Evolutionary conservation across 78 protist genomes (phyloP), one percentile per base, ranked within the genome.

Genomic region (Dictyostelium firmibasis): DNA sequence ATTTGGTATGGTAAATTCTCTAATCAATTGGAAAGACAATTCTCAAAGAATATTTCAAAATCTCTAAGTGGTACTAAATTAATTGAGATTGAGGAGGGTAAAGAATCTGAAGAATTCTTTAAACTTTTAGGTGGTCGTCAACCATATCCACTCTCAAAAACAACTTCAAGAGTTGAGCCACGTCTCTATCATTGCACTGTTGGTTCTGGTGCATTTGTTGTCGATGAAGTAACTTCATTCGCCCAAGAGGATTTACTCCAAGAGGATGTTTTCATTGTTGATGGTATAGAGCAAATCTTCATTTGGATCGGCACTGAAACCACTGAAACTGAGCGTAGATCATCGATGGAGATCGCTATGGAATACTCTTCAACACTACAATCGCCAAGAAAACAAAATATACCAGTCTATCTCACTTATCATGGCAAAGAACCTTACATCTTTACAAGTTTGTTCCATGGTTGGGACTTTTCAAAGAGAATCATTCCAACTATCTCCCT

Each of bases 261-360:
- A 31, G 97, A 95, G 38, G 97, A 95, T 81, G 97, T 95, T 50
- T 91, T 81, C 70, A 86, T 95, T 6, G 77, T 95, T 36, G 97
- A 95, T 57, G 93, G 93, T n/a, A 53, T 95, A 38, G 91, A 83
- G 23, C 83, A 86, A 9, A 41, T 95, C 5, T 95, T 57, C 43
- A 84, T 95, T 64, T 95, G 97, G 97, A 95, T 95, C 14, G 97
- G 97, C 4, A 62, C 67, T 16, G 92, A 91, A 9, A 86, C 96
- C 1, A 79, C 93, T 8, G 94, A 83, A 74, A 69, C 50, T 29
- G 97, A 95, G 74, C 44, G 94, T 78, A 83, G 29, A 62, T 81
- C 91, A 69, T 60, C 97, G 7, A 86, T 95, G 94, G 94, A 95
- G 41, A 44, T 85, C 2, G 92, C 97, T n/a, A 20, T 79, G 0